These are phyloP conservation scores for Lagenaria siceraria DNA, from an alignment of 306 rosid genomes.

Conservation along the genomic window DNA sequence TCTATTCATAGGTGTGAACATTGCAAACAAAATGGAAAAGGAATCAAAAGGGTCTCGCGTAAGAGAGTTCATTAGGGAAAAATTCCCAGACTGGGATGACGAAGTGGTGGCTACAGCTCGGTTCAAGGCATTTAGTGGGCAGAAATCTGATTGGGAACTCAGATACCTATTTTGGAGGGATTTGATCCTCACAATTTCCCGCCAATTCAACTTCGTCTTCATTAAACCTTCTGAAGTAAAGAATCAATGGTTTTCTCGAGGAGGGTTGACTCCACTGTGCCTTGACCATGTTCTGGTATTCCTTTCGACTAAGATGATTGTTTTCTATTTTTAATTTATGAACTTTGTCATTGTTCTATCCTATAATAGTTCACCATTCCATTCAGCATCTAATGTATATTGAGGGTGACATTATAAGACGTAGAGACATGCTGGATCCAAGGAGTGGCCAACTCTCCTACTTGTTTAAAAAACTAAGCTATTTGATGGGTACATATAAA, in stretches of 20 bases:
- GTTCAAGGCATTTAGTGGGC: constrained; percentile 89
- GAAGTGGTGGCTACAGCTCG: constrained; percentile 43
- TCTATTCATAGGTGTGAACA: neutral
- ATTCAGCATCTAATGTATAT: constrained; percentile 55
- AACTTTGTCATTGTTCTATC: neutral
- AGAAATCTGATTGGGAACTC: constrained; percentile 66
- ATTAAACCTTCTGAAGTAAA: constrained; percentile 46
- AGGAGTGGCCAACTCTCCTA: constrained; percentile 36
- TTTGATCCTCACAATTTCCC: constrained; percentile 44
- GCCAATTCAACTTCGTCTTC: constrained; percentile 33
- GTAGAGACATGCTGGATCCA: constrained; percentile 46
- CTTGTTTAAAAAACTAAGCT: constrained; percentile 31
- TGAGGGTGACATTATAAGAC: constrained; percentile 54
- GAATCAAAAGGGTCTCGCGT: constrained; percentile 5
- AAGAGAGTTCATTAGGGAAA: constrained; percentile 39
- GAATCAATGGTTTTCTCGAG: constrained; percentile 62
- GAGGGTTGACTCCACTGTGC: constrained; percentile 75
- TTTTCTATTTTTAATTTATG: neutral
- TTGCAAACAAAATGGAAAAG: constrained; percentile 25
- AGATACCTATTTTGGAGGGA: constrained; percentile 58
- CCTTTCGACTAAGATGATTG: neutral
- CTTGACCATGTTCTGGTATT: constrained; percentile 67
- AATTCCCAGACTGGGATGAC: constrained; percentile 64
- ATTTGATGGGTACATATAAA: constrained; percentile 21
- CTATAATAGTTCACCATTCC: constrained; percentile 4